Conservation (phyloP, 768 basidiomycete species). For the Candolleomyces eurysporus region DNA sequence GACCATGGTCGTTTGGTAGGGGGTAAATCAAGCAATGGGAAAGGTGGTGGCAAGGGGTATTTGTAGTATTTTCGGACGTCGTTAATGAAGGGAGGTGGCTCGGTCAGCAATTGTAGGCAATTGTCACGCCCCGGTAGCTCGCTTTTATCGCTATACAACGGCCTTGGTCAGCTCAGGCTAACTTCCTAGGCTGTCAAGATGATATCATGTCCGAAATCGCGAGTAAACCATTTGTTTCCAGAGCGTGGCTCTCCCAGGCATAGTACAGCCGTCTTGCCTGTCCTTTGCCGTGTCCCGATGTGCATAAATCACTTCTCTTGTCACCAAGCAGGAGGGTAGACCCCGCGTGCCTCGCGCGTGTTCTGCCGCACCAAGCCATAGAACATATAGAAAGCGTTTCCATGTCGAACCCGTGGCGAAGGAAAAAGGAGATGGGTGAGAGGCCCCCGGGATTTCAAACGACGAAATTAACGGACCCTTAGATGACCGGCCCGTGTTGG, state of each 20-base stretch:
- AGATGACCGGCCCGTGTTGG: conserved; percentile 19
- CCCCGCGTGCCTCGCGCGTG: not conserved
- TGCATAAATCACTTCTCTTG: not conserved
- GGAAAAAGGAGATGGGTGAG: not conserved
- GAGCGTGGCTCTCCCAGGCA: too few species aligned
- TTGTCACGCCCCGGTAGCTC: too few species aligned
- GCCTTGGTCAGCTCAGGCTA: too few species aligned
- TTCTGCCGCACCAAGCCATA: not conserved
- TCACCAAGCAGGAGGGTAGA: not conserved
- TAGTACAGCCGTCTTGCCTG: too few species aligned
- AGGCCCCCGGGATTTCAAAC: conserved; percentile 10
- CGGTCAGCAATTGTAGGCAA: too few species aligned
- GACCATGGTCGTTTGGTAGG: conserved; percentile 10
- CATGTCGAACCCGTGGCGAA: not conserved
- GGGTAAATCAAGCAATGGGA: not conserved
- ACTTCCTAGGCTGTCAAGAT: too few species aligned
- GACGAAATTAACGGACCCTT: conserved; percentile 38
- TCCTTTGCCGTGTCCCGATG: not conserved
- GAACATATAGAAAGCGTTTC: not conserved
- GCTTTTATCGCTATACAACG: too few species aligned
- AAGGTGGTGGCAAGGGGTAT: too few species aligned
- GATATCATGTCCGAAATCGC: too few species aligned
- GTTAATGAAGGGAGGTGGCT: too few species aligned
- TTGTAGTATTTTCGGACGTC: too few species aligned
- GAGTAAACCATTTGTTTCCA: too few species aligned